These are phyloP conservation scores for Pholiota molesta DNA, from an alignment of 768 basidiomycete genomes.

Conservation along the genomic window DNA sequence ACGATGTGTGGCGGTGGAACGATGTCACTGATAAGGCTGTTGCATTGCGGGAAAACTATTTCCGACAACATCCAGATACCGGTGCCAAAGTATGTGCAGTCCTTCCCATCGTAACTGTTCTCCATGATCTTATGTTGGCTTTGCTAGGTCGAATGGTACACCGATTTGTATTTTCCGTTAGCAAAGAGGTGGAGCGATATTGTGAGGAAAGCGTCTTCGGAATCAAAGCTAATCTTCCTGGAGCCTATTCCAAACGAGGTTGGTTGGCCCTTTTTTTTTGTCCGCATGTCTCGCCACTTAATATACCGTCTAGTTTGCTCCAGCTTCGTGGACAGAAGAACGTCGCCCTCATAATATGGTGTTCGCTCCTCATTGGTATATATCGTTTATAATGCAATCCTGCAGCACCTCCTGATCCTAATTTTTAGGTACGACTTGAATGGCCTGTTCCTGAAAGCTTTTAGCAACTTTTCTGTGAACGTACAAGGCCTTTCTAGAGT, in stretches of 20 bases:
- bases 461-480: slow-evolving; percentile 86
- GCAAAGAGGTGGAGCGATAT: slow-evolving; percentile 66
- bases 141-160: slow-evolving; percentile 82
- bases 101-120: not conserved
- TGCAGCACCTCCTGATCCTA: not conserved
- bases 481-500: slow-evolving; percentile 92
- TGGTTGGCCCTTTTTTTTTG: slow-evolving; percentile 5
- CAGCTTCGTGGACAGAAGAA: slow-evolving; percentile 72
- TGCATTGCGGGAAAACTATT: slow-evolving; percentile 85
- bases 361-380: slow-evolving; percentile 42
- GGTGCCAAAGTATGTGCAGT: slow-evolving; percentile 54
- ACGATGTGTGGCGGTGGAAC: slow-evolving; percentile 95
- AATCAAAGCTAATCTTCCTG: slow-evolving; percentile 68
- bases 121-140: not conserved
- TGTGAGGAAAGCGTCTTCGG: slow-evolving; percentile 49
- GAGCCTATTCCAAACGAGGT: slow-evolving; percentile 97
- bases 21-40: slow-evolving; percentile 64
- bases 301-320: slow-evolving; percentile 63
- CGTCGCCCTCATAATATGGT: slow-evolving; percentile 31
- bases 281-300: slow-evolving; percentile 9
- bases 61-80: slow-evolving; percentile 66
- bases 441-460: slow-evolving; percentile 81
- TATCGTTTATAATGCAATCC: not conserved
- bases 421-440: slow-evolving; percentile 88
- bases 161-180: slow-evolving; percentile 83